Evolutionary conservation across 2,329 filamentous ascomycete species (phyloP), one percentile per base, ranked within the genome.

Genomic region (Cladophialophora carrionii): DNA sequence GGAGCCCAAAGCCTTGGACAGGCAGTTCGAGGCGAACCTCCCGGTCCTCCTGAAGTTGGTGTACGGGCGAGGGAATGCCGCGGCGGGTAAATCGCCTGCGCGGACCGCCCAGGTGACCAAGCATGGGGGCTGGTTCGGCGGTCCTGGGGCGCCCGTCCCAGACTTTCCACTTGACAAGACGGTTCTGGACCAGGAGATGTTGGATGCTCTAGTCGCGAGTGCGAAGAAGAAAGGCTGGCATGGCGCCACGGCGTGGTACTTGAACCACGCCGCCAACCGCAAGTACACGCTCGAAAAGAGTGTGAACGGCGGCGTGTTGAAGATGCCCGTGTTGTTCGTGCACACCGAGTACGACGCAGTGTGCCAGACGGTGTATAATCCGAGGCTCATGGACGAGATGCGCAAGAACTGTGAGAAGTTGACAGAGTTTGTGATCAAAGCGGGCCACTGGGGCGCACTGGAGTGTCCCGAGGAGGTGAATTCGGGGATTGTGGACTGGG

Each of bases 381-480:
- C 65, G 3, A 64, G 22, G 10, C 22, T 60, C 26, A 34, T 48
- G 20, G 32, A 65, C 49, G 37, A 55, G 3, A 69, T 69, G 67
- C 37, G 60, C 20, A 57, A 61, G 31, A 55, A 29, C 7, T 65
- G 62, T 52, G 29, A 55, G 29, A 61, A 68, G 3, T 37, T 60
- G 29, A 57, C 57, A 31, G 56, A 65, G 57, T 63, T 65, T 26
- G 59, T 53, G 53, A 62, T 69, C 61, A 58, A 64, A n/a, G 65
- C 65, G 4, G 81, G 83, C 20, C 95, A 98, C 78, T 98, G 94
- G 93, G 90, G 88, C 54, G 78, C 96, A 74, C 87, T 86, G 80
- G 86, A 96, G 80, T 85, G 85, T 69, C 83, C 88, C 0, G 84
- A 82, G 22, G 85, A 88, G 72, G 85, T 91, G 2, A 97, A 97